Evolutionary conservation across 176 grass and related monocot genomes (phyloP).

Genomic region (Aegilops bicornis): DNA sequence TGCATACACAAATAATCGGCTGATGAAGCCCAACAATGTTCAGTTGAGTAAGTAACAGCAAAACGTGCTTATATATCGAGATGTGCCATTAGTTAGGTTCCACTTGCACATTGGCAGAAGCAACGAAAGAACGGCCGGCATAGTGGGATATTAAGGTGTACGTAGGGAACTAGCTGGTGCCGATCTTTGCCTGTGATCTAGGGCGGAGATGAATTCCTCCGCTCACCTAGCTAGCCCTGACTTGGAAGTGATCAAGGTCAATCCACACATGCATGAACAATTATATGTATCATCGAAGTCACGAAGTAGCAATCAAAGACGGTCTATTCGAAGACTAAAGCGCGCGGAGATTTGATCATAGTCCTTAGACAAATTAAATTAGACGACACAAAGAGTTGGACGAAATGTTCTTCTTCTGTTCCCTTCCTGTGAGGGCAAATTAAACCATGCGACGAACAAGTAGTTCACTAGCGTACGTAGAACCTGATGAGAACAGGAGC

Average conservation of each 20-base stretch:
- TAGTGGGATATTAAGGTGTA: neutral
- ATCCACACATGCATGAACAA: neutral
- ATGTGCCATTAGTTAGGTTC: neutral
- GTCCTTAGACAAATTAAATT: too few relatives aligned
- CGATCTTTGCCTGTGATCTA: constrained; percentile 27
- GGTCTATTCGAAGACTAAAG: neutral
- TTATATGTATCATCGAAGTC: neutral
- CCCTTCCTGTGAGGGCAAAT: neutral
- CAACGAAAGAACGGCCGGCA: neutral
- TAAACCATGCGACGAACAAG: neutral
- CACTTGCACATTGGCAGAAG: constrained; percentile 19
- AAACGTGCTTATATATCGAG: neutral
- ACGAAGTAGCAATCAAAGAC: neutral
- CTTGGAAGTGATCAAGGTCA: constrained; percentile 3
- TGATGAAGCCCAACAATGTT: too few relatives aligned
- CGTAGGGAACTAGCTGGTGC: neutral
- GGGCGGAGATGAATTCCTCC: constrained; percentile 16
- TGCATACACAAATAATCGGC: too few relatives aligned
- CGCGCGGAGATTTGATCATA: neutral
- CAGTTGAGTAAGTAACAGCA: neutral
- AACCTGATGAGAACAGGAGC: neutral
- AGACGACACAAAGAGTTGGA: neutral
- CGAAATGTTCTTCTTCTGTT: neutral
- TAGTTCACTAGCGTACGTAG: neutral
- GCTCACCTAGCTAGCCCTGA: neutral